Evolutionary conservation across 495 filamentous ascomycete genomes (phyloP).

Genomic region (Parathielavia hyrcaniae): DNA sequence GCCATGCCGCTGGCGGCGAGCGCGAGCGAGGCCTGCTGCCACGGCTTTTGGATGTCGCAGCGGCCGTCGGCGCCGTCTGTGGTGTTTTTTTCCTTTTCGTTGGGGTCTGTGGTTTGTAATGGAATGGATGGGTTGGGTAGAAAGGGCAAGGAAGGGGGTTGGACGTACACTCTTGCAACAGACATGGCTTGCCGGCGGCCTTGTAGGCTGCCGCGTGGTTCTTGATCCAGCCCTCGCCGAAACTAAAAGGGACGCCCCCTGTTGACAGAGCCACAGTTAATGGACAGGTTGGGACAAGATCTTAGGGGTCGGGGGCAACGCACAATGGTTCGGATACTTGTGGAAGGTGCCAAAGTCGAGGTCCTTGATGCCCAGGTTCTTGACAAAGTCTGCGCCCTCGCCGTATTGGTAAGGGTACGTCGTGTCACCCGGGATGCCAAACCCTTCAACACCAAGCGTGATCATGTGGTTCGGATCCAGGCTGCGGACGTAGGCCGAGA

Average conservation of each 20-base stretch:
- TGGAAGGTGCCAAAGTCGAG: slow-evolving; percentile 63
- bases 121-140: slow-evolving; percentile 9
- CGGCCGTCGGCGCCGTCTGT: slow-evolving; percentile 44
- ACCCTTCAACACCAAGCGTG: slow-evolving; percentile 59
- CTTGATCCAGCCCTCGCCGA: slow-evolving; percentile 52
- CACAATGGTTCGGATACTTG: slow-evolving; percentile 50
- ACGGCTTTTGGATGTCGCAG: slow-evolving; percentile 42
- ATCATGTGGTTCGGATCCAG: slow-evolving; percentile 62
- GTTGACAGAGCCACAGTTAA: too few relatives aligned
- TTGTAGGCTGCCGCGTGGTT: slow-evolving; percentile 51
- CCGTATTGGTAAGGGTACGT: slow-evolving; percentile 50
- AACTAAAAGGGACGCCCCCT: slow-evolving; percentile 38
- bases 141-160: neutral
- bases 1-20: slow-evolving; percentile 42
- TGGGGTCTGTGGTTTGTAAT: neutral
- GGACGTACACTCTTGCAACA: slow-evolving; percentile 53
- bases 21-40: slow-evolving; percentile 50
- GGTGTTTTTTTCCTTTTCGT: neutral
- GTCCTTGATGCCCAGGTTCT: slow-evolving; percentile 44
- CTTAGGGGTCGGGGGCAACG: slow-evolving; percentile 8
- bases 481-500: slow-evolving; percentile 56
- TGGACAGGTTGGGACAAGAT: too few relatives aligned
- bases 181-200: slow-evolving; percentile 53
- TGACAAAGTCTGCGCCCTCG: slow-evolving; percentile 56
- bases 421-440: slow-evolving; percentile 38